These are phyloP conservation scores for Heritiera fomes DNA, from an alignment of 345 rosid species.

Conservation along the genomic window DNA sequence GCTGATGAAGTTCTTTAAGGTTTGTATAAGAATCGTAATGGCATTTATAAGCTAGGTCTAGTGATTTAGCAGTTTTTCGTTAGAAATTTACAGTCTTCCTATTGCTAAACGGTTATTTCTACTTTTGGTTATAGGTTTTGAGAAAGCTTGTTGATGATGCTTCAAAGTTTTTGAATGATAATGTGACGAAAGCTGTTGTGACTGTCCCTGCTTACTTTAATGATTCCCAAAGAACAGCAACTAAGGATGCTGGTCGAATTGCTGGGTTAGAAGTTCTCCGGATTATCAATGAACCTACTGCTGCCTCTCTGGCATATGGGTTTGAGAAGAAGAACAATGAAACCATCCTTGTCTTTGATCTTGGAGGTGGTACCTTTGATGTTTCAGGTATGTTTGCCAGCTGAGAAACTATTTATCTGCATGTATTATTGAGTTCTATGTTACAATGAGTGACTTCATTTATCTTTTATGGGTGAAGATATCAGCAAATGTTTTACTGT, in stretches of 20 bases:
- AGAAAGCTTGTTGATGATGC: slow-evolving; percentile 99
- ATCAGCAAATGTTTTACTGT: background rate
- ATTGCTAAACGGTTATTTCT: background rate
- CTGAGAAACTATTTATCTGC: background rate
- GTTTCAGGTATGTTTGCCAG: slow-evolving; percentile 71
- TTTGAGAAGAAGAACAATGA: slow-evolving; percentile 94
- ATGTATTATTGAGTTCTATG: background rate
- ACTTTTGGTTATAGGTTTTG: slow-evolving; percentile 57
- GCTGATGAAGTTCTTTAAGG: background rate
- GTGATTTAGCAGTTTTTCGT: background rate
- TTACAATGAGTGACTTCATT: background rate
- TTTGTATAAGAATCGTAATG: background rate
- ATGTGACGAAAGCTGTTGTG: slow-evolving; percentile 68
- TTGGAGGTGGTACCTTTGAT: slow-evolving; percentile 99
- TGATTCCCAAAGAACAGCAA: slow-evolving; percentile 92
- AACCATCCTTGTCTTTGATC: slow-evolving; percentile 96
- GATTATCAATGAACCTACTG: slow-evolving; percentile 96
- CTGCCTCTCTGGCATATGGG: slow-evolving; percentile 97
- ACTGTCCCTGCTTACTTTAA: slow-evolving; percentile 87
- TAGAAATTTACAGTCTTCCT: background rate
- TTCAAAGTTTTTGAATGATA: slow-evolving; percentile 64
- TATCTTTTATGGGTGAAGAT: background rate
- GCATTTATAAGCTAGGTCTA: background rate
- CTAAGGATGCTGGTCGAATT: slow-evolving; percentile 95
- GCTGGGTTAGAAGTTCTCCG: slow-evolving; percentile 88